Percentiles rank a stretch among this genome's conserved stretches.
phyloP scores from a whole-genome alignment of 768 basidiomycete species.

The Chlorophyllum brunneum region DNA sequence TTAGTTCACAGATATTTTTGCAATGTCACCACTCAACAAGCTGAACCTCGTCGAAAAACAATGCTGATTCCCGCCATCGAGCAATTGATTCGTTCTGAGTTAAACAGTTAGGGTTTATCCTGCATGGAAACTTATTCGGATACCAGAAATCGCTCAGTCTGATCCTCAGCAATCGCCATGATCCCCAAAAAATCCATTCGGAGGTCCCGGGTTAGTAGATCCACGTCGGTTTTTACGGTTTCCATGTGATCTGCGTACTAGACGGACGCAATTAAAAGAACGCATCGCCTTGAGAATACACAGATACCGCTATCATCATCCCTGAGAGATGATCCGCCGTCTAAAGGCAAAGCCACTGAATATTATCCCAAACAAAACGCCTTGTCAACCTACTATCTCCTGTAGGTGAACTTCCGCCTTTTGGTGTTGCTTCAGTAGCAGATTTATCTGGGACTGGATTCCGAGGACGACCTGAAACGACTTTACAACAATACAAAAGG shows the following conservation, averaged over 20 bases:
- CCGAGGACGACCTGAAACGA: not conserved
- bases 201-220: not conserved
- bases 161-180: not conserved
- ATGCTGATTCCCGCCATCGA: constrained; percentile 6
- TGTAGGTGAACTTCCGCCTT: not conserved
- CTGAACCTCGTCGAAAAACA: not conserved
- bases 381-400: not conserved
- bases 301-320: not conserved
- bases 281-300: too few relatives aligned
- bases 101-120: not conserved
- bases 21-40: constrained; percentile 3
- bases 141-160: not conserved
- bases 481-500: not conserved
- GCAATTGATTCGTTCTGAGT: not conserved
- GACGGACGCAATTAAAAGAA: not conserved
- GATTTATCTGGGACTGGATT: not conserved
- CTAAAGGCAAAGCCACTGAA: not conserved
- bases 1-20: not conserved
- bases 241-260: constrained; percentile 7
- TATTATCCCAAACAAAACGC: not conserved
- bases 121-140: too few relatives aligned
- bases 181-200: not conserved
- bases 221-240: constrained; percentile 1
- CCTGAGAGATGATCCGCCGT: not conserved
- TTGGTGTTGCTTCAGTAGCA: not conserved